Evolutionary conservation across 2,329 filamentous ascomycete species (phyloP).

Genomic region (Hymenoscyphus repandus): DNA sequence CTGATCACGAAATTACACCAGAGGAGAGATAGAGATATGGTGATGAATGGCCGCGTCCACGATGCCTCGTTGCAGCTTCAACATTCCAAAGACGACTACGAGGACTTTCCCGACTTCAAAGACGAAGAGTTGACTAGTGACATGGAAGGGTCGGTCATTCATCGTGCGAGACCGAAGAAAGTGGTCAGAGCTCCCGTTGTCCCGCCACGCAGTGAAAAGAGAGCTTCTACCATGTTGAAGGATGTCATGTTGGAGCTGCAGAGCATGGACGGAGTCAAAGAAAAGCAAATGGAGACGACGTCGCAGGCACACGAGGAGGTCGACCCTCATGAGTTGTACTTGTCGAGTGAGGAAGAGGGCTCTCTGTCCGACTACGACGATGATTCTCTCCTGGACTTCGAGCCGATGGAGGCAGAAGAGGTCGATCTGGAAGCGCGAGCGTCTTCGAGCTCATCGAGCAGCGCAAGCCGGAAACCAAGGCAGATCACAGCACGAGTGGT

Average conservation of each 20-base stretch:
- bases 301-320: slow-evolving; percentile 15
- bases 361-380: slow-evolving; percentile 57
- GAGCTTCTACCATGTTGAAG: slow-evolving; percentile 23
- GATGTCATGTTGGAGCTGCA: slow-evolving; percentile 26
- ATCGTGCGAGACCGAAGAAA: slow-evolving; percentile 21
- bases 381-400: slow-evolving; percentile 40
- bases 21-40: not conserved
- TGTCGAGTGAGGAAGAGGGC: slow-evolving; percentile 61
- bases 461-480: slow-evolving; percentile 31
- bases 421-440: slow-evolving; percentile 32
- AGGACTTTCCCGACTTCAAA: slow-evolving; percentile 21
- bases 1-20: slow-evolving; percentile 7
- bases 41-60: slow-evolving; percentile 1
- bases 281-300: slow-evolving; percentile 13
- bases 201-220: slow-evolving; percentile 23
- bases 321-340: slow-evolving; percentile 53
- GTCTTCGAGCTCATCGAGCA: slow-evolving; percentile 19
- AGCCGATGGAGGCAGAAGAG: slow-evolving; percentile 19
- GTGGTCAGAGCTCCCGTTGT: slow-evolving; percentile 19
- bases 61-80: slow-evolving; percentile 7
- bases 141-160: slow-evolving; percentile 27
- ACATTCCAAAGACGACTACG: slow-evolving; percentile 13
- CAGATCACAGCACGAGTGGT: slow-evolving; percentile 54
- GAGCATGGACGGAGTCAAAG: slow-evolving; percentile 18
- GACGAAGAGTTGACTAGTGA: slow-evolving; percentile 24